Evolutionary conservation across 83 land plant genomes (phyloP).

Genomic region (Diphasiastrum complanatum): DNA sequence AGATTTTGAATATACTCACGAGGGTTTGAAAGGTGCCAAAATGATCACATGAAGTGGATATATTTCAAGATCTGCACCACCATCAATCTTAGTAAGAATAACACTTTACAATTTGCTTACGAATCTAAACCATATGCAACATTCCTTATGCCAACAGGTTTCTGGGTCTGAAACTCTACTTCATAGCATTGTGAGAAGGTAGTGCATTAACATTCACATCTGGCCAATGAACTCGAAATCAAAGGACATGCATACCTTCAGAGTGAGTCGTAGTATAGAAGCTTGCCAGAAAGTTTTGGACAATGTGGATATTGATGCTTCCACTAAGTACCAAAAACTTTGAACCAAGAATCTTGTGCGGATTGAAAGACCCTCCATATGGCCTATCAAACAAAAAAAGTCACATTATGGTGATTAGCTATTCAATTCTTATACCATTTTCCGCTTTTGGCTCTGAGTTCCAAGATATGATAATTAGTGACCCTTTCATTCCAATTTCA

Average conservation of each 20-base stretch:
- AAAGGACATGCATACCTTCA: not conserved
- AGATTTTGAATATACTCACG: too few species aligned
- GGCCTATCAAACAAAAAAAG: not conserved
- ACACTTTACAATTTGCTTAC: too few species aligned
- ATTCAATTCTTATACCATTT: too few species aligned
- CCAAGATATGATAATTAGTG: too few species aligned
- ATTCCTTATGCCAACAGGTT: too few species aligned
- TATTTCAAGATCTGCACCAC: slow-evolving; percentile 25
- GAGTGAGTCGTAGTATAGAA: not conserved
- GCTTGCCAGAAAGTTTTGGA: not conserved
- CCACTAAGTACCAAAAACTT: not conserved
- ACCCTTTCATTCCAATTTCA: too few species aligned
- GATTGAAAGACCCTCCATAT: slow-evolving; percentile 5
- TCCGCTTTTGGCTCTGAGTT: too few species aligned
- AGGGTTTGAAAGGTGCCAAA: slow-evolving; percentile 33
- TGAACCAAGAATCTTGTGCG: slow-evolving; percentile 1
- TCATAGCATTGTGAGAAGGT: too few species aligned
- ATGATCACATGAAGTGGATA: slow-evolving; percentile 34
- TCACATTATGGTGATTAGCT: too few species aligned
- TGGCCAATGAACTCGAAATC: not conserved
- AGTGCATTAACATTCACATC: too few species aligned
- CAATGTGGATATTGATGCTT: not conserved
- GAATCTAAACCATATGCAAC: too few species aligned
- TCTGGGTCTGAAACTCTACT: too few species aligned
- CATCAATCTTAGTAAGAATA: not conserved